Conservation (phyloP, 768 basidiomycete genomes). For the Kwoniella bestiolae region DNA sequence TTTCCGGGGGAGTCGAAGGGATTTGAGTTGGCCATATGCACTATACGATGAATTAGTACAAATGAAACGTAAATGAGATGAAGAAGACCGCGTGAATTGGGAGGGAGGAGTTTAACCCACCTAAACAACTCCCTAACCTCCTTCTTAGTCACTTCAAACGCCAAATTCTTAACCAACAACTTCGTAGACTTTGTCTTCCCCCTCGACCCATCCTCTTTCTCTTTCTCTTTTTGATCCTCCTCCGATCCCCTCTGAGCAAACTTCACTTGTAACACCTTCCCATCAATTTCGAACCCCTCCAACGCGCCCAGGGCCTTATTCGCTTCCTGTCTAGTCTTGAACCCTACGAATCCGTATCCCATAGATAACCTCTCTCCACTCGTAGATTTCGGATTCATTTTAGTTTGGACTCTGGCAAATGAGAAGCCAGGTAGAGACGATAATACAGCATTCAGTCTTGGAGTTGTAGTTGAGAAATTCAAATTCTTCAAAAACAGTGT, state of each 20-base stretch:
- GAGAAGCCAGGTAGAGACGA: conserved; percentile 75
- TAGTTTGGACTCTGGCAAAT: conserved; percentile 89
- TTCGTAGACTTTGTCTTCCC: conserved; percentile 76
- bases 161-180: conserved; percentile 97
- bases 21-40: conserved; percentile 89
- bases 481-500: conserved; percentile 96
- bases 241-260: conserved; percentile 81
- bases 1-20: conserved; percentile 88
- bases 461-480: conserved; percentile 84
- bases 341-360: conserved; percentile 97
- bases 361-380: conserved; percentile 74
- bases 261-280: conserved; percentile 78
- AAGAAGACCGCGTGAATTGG: not conserved
- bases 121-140: conserved; percentile 87
- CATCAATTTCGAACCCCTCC: conserved; percentile 82
- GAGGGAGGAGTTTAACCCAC: conserved; percentile 63
- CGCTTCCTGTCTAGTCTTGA: conserved; percentile 75
- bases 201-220: conserved; percentile 57
- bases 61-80: too few species aligned
- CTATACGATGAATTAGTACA: conserved; percentile 60
- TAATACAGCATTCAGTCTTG: conserved; percentile 72
- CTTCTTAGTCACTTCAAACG: conserved; percentile 93
- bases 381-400: conserved; percentile 75
- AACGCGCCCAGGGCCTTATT: conserved; percentile 74
- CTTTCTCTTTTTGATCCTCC: conserved; percentile 59